Percentiles rank a stretch among this genome's conserved stretches.
These are phyloP conservation scores for Amniculicola lignicola DNA, from an alignment of 495 filamentous ascomycete species.

Conservation along the genomic window DNA sequence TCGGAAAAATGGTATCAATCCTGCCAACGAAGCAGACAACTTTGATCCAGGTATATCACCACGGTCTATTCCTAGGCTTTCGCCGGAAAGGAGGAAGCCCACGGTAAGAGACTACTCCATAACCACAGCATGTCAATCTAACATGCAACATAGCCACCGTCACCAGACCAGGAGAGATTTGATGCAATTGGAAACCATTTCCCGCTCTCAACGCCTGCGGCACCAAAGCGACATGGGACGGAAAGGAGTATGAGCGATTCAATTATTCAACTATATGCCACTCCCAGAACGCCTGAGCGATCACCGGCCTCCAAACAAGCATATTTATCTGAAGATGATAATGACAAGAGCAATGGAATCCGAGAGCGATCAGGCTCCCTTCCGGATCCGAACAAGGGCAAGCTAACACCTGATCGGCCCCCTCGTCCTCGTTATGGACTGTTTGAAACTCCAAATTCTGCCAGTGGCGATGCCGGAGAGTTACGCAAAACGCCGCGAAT, in stretches of 20 bases:
- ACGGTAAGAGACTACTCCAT: constrained; percentile 13
- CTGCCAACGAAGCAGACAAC: constrained; percentile 21
- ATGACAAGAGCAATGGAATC: neutral
- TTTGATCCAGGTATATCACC: constrained; percentile 29
- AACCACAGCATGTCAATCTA: neutral
- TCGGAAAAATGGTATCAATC: constrained; percentile 12
- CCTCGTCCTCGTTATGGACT: constrained; percentile 27
- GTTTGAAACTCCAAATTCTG: constrained; percentile 13
- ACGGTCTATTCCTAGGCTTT: constrained; percentile 17
- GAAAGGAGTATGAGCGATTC: constrained; percentile 29
- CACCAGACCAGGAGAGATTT: constrained; percentile 27
- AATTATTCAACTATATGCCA: constrained; percentile 26
- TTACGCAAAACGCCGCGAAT: constrained; percentile 19
- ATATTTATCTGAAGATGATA: neutral
- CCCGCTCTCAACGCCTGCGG: constrained; percentile 27
- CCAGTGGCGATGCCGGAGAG: neutral
- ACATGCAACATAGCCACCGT: constrained; percentile 19
- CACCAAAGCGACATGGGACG: constrained; percentile 23
- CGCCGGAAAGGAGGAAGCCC: constrained; percentile 29
- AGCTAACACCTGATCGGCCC: constrained; percentile 29
- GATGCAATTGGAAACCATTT: constrained; percentile 28
- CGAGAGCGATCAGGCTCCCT: constrained; percentile 13
- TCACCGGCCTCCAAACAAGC: neutral
- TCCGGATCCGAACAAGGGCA: constrained; percentile 9
- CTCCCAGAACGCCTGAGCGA: constrained; percentile 25